Conservation (phyloP, 2,329 filamentous ascomycete genomes). For the Diplocarpon rosae region DNA sequence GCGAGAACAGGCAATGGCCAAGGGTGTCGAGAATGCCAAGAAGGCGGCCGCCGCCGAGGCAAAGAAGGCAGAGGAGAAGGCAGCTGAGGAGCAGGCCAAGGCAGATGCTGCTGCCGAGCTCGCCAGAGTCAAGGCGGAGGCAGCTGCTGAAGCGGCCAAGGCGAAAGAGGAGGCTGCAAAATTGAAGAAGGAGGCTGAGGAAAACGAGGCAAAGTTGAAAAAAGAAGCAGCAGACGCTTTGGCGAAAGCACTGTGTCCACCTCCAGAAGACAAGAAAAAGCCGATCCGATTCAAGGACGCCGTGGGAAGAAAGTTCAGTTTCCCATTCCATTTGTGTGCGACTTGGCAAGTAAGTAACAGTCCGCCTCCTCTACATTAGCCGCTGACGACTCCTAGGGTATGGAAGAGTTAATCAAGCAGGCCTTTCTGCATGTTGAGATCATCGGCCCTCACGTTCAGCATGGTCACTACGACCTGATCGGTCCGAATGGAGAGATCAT, state of each 20-base stretch:
- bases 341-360: conserved; percentile 62
- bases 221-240: conserved; percentile 40
- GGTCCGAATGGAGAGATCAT: conserved; percentile 76
- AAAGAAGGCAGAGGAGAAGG: conserved; percentile 11
- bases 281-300: conserved; percentile 89
- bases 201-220: conserved; percentile 17
- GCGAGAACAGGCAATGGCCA: conserved; percentile 26
- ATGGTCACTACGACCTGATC: conserved; percentile 70
- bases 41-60: conserved; percentile 15
- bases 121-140: conserved; percentile 21
- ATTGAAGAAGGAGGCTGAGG: conserved; percentile 31
- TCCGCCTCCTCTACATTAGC: conserved; percentile 2
- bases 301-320: conserved; percentile 82
- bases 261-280: conserved; percentile 34
- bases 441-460: conserved; percentile 63
- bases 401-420: conserved; percentile 79
- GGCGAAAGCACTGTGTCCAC: conserved; percentile 31
- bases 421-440: conserved; percentile 71
- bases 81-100: conserved; percentile 15
- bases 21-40: conserved; percentile 25
- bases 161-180: conserved; percentile 35
- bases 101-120: conserved; percentile 14
- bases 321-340: conserved; percentile 75
- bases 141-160: conserved; percentile 29
- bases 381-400: conserved; percentile 45